Evolutionary conservation across 2,329 filamentous ascomycete species (phyloP).

Genomic region (Parasarocladium wereldwijsianum): DNA sequence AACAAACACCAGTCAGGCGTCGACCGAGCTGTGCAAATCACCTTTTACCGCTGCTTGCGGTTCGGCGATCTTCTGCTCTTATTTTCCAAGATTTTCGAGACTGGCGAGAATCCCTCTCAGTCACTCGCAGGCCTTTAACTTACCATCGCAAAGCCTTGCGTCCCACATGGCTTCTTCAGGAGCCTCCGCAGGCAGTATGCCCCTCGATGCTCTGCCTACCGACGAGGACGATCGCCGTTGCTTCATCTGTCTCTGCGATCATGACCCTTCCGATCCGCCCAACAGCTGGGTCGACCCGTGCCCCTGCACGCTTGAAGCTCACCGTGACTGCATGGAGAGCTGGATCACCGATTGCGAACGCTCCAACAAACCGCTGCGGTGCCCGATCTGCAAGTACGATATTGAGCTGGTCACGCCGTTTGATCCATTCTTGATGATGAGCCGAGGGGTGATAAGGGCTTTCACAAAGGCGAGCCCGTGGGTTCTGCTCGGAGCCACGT

Average conservation of each 20-base stretch:
- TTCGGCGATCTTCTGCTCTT: no score
- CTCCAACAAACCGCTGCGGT: slow-evolving; percentile 52
- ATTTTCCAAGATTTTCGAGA: no score
- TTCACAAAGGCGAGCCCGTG: slow-evolving; percentile 43
- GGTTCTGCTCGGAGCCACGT: slow-evolving; percentile 47
- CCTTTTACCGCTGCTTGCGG: no score
- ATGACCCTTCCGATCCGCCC: slow-evolving; percentile 31
- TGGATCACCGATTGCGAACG: slow-evolving; percentile 87
- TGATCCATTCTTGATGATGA: slow-evolving; percentile 55
- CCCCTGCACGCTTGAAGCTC: slow-evolving; percentile 77
- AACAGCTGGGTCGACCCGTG: slow-evolving; percentile 73
- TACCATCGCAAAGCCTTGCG: no score
- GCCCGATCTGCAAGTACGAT: slow-evolving; percentile 77
- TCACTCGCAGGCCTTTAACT: no score
- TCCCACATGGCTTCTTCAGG: no score
- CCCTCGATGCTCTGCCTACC: no score
- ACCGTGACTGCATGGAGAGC: slow-evolving; percentile 77
- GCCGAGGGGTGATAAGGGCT: slow-evolving; percentile 41
- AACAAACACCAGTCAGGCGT: no score
- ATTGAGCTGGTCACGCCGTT: slow-evolving; percentile 64
- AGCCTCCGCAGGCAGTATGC: no score
- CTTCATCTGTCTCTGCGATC: slow-evolving; percentile 49
- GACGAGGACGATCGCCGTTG: no score
- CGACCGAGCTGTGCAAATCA: no score
- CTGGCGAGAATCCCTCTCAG: no score